Evolutionary conservation across 2,329 filamentous ascomycete genomes (phyloP).

Genomic region (Exserohilum rostratum): DNA sequence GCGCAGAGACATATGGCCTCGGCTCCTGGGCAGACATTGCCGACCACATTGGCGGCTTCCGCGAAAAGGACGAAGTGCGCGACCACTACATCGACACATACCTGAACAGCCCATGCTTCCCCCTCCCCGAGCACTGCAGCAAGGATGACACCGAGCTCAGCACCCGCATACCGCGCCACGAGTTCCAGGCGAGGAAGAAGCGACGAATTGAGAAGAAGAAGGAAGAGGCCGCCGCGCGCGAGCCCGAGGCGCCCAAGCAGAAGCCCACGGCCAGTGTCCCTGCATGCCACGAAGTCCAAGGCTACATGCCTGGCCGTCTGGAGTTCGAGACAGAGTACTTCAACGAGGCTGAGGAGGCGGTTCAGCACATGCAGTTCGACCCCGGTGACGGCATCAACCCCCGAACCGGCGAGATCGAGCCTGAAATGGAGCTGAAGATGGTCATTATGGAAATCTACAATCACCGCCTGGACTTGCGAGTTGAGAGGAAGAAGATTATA

Average conservation of each 20-base stretch:
- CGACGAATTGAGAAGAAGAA: conserved; percentile 89
- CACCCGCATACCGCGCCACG: conserved; percentile 82
- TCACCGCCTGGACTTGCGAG: conserved; percentile 83
- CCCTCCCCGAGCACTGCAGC: conserved; percentile 83
- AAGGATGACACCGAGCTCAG: conserved; percentile 80
- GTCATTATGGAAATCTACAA: conserved; percentile 99
- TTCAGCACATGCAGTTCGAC: conserved; percentile 98
- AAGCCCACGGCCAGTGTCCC: conserved; percentile 96
- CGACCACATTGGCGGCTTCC: conserved; percentile 95
- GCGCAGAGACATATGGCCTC: conserved; percentile 92
- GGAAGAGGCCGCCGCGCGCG: conserved; percentile 82
- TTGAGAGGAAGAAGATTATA: conserved; percentile 93
- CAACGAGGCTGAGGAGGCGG: conserved; percentile 97
- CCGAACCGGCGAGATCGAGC: conserved; percentile 82
- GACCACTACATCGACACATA: conserved; percentile 93
- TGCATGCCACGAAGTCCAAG: conserved; percentile 95
- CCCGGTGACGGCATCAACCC: conserved; percentile 92
- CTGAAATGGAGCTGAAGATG: conserved; percentile 96
- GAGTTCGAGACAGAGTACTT: conserved; percentile 98
- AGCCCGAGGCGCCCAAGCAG: conserved; percentile 85
- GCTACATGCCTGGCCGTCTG: conserved; percentile 95
- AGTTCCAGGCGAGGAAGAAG: conserved; percentile 94
- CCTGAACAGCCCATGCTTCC: conserved; percentile 81
- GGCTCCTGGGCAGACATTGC: conserved; percentile 98
- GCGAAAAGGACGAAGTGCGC: conserved; percentile 91